Evolutionary conservation across 2,329 filamentous ascomycete species (phyloP).

Genomic region (Emergomyces pasteurianus): DNA sequence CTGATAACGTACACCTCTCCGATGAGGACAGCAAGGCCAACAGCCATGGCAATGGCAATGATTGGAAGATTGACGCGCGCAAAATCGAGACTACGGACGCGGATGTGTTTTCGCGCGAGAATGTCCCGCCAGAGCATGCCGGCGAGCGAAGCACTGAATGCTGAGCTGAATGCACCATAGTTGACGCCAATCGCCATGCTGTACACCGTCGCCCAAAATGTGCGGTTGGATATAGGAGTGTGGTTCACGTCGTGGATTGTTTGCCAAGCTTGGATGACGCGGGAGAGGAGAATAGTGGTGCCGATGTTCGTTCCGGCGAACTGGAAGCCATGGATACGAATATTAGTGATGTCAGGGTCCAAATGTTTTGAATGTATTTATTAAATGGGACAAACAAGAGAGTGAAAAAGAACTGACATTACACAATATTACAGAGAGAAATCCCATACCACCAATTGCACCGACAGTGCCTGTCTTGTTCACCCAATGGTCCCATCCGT

Average conservation of each 20-base stretch:
- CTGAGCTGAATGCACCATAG: conserved; percentile 61
- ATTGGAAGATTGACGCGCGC: conserved; percentile 58
- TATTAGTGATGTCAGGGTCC: too few species aligned
- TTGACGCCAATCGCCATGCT: conserved; percentile 65
- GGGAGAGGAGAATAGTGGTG: conserved; percentile 59
- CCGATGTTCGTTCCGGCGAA: conserved; percentile 69
- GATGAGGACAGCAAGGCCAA: conserved; percentile 50
- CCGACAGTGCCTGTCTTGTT: conserved; percentile 56
- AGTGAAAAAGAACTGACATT: conserved; percentile 45
- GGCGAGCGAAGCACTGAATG: conserved; percentile 59
- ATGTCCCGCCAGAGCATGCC: conserved; percentile 65
- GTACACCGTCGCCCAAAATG: conserved; percentile 63
- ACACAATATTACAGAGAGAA: conserved; percentile 57
- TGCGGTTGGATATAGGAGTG: conserved; percentile 47
- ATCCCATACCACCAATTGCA: conserved; percentile 59
- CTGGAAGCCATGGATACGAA: conserved; percentile 37
- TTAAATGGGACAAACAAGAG: too few species aligned
- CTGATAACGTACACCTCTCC: conserved; percentile 53
- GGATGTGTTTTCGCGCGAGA: conserved; percentile 54
- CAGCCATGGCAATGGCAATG: conserved; percentile 55
- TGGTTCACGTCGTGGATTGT: conserved; percentile 41
- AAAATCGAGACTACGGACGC: conserved; percentile 52
- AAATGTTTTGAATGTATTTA: too few species aligned
- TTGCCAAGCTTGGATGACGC: conserved; percentile 58
- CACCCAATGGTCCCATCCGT: conserved; percentile 65